phyloP scores from a whole-genome alignment of 2,329 filamentous ascomycete species.

The Botryotinia calthae region DNA sequence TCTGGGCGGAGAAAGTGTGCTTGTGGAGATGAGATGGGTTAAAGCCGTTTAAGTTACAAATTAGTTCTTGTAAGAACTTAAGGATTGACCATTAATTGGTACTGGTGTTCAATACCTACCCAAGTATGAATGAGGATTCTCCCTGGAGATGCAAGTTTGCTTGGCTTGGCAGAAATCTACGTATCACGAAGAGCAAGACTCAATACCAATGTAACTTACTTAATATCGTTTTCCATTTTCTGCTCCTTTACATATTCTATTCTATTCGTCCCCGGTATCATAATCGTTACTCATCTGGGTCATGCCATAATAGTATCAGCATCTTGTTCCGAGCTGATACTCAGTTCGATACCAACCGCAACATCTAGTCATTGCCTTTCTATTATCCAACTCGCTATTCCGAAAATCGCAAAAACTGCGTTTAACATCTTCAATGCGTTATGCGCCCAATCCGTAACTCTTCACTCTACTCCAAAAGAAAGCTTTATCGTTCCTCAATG shows the following conservation, averaged over 20 bases:
- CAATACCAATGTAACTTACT: background rate
- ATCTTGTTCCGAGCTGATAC: background rate
- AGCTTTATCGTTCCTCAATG: slow-evolving; percentile 59
- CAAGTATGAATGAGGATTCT: background rate
- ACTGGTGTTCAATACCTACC: background rate
- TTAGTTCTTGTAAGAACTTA: background rate
- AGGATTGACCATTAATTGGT: background rate
- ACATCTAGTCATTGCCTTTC: background rate
- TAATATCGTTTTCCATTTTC: background rate
- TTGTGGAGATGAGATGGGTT: background rate
- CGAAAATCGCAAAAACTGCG: background rate
- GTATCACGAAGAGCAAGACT: background rate
- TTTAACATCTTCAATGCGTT: background rate
- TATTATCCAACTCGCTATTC: background rate
- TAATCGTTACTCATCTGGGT: background rate
- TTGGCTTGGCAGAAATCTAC: too few species aligned
- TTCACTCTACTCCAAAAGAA: slow-evolving; percentile 67
- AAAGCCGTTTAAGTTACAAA: background rate
- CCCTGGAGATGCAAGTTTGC: background rate
- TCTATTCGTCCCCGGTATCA: background rate
- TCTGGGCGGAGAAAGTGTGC: background rate
- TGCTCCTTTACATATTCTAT: background rate
- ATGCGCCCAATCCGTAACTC: slow-evolving; percentile 56
- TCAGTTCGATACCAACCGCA: background rate
- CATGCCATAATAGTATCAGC: background rate